Percentiles rank a stretch among this genome's conserved stretches.
phyloP scores from a whole-genome alignment of 371 early-diverging fungal genomes.

The Mortierella sp. region DNA sequence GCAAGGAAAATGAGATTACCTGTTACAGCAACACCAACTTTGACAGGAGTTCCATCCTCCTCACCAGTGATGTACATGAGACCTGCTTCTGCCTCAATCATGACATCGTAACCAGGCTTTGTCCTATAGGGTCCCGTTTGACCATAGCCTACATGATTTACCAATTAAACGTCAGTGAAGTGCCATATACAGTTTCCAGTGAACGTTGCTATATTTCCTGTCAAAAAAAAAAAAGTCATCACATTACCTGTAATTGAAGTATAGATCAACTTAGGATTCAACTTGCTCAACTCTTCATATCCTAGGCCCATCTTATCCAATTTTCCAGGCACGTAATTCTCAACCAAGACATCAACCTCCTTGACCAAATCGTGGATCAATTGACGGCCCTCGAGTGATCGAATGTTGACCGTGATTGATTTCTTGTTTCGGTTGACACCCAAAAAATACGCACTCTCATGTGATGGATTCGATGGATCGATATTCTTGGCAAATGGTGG shows the following conservation, averaged over 20 bases:
- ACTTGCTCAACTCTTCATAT: conserved; percentile 71
- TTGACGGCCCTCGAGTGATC: conserved; percentile 71
- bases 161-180: background rate
- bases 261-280: conserved; percentile 88
- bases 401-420: conserved; percentile 89
- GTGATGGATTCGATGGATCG: conserved; percentile 10
- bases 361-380: conserved; percentile 77
- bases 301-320: conserved; percentile 83
- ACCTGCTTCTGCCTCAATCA: conserved; percentile 93
- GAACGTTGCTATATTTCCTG: background rate
- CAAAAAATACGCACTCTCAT: conserved; percentile 91
- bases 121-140: conserved; percentile 86
- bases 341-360: conserved; percentile 85
- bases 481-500: conserved; percentile 74
- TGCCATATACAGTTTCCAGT: background rate
- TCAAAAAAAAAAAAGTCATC: background rate
- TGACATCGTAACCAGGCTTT: conserved; percentile 94
- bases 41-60: conserved; percentile 84
- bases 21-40: conserved; percentile 97
- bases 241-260: conserved; percentile 82
- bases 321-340: conserved; percentile 94
- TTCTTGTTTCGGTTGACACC: conserved; percentile 93
- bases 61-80: conserved; percentile 97
- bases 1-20: conserved; percentile 58
- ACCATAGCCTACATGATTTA: conserved; percentile 70